Base-by-base conservation (phyloP, 1,139 yeast genomes). In the Hansenula lynferdii region DNA sequence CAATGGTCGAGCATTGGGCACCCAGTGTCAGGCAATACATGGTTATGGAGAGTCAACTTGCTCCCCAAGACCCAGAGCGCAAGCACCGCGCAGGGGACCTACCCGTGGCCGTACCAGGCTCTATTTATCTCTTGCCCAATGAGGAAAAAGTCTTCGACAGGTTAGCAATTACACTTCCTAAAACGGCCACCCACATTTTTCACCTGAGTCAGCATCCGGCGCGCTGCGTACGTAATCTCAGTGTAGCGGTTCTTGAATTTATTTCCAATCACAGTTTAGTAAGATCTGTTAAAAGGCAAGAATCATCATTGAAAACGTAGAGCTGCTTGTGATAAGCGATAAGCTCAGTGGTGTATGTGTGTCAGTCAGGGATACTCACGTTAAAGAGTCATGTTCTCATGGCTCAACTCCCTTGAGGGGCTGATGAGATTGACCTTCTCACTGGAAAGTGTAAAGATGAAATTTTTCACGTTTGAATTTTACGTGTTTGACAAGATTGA, bases 241-340 rank as follows among this genome's bases (percentile, higher is more conserved):
- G 39, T 31, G 39, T 36, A 36, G 39, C 39, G 39, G 39, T 36
- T 36, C 39, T 36, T 34, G 29, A 19, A 20, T 17, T 23, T 23
- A 31, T 23, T 14, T 23, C 26, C 26, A 21, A 16, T 21, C 25
- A 22, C 8, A 14, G 20, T 10, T 21, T 15, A 30, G 14, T 10
- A 17, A 8, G 11, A 20, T 29, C 32, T 23, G 27, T 16, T 7
- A 28, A 17, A 10, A 8, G 34, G 23, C 21, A 31, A 31, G 28
- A 23, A 31, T 31, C 34, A 31, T 31, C 34, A 23, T 23, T 16
- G 19, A 16, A 24, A 24, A n/a, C 4, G 27, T 24, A 3, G 8
- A 20, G 8, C 6, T 20, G 22, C 8, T 20, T 7, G 8, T 20
- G 8, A 20, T 20, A 20, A 7, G 6, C 22, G 8, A 6, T 20